Evolutionary conservation across 2,329 filamentous ascomycete species (phyloP).

Genomic region (Monilinia vaccinii-corymbosi): DNA sequence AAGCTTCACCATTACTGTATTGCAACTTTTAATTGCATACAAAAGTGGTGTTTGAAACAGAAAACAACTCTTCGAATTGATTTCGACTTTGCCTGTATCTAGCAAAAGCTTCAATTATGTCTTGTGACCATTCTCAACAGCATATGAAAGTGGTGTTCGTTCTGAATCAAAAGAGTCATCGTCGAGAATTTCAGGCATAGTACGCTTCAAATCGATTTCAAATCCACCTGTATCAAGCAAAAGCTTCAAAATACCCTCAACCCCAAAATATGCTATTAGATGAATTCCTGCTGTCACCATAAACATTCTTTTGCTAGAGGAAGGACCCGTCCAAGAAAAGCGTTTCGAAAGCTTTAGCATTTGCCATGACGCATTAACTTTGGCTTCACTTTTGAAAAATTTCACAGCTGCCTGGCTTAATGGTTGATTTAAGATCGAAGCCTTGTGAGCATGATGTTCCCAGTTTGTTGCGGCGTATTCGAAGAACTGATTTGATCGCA

Average conservation of each 20-base stretch:
- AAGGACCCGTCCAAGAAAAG: no score
- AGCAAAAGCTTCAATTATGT: not conserved
- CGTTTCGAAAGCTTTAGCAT: not conserved
- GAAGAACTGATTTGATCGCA: conserved; percentile 2
- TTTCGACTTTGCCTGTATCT: not conserved
- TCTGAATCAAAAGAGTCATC: not conserved
- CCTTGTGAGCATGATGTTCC: not conserved
- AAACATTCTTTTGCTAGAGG: not conserved
- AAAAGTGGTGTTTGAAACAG: not conserved
- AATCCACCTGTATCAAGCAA: not conserved
- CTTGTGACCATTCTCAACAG: not conserved
- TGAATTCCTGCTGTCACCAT: not conserved
- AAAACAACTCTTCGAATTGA: not conserved
- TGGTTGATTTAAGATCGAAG: not conserved
- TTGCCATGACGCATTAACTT: not conserved
- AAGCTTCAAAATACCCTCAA: not conserved
- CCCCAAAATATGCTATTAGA: not conserved
- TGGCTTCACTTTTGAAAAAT: not conserved
- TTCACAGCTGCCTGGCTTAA: not conserved
- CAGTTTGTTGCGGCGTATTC: not conserved
- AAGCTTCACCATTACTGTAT: not conserved
- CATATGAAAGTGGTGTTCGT: not conserved
- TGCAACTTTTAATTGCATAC: not conserved
- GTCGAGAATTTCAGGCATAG: not conserved
- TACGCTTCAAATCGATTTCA: not conserved